These are phyloP conservation scores for Uromyces viciae-fabae DNA, from an alignment of 1,284 basidiomycete species.

Conservation along the genomic window DNA sequence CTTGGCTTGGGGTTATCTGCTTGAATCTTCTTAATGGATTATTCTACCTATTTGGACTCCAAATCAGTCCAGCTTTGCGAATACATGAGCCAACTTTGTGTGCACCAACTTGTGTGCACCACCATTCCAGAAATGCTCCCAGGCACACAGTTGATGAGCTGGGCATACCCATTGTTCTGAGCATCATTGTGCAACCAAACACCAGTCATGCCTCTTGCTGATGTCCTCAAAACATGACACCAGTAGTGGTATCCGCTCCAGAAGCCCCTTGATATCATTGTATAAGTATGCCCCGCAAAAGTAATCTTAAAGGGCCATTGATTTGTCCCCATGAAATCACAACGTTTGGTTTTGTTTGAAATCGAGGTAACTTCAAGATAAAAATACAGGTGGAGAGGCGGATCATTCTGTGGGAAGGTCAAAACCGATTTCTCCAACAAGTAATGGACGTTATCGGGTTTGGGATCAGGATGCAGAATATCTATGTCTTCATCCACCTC, in stretches of 20 bases:
- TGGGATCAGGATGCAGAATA: too few species aligned
- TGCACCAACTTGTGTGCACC: not conserved
- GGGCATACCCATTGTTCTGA: not conserved
- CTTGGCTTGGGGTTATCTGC: too few species aligned
- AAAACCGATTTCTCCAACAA: too few species aligned
- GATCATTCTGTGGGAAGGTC: too few species aligned
- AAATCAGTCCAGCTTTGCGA: not conserved
- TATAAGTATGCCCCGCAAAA: not conserved
- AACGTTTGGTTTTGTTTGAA: not conserved
- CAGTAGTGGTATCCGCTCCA: not conserved
- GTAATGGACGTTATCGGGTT: too few species aligned
- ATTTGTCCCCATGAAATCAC: not conserved
- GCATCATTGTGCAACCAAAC: not conserved
- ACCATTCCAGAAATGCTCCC: not conserved
- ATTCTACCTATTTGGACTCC: too few species aligned
- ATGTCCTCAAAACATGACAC: not conserved
- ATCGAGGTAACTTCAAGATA: not conserved
- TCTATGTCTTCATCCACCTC: too few species aligned
- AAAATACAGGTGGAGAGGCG: not conserved
- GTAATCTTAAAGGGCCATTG: not conserved
- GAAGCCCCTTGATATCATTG: not conserved
- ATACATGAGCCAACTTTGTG: too few species aligned
- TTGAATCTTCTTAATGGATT: too few species aligned
- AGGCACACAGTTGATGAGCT: not conserved
- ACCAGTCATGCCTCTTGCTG: not conserved